Base-by-base conservation (phyloP, 331 rosid genomes). In the Erythrophleum ivorense region DNA sequence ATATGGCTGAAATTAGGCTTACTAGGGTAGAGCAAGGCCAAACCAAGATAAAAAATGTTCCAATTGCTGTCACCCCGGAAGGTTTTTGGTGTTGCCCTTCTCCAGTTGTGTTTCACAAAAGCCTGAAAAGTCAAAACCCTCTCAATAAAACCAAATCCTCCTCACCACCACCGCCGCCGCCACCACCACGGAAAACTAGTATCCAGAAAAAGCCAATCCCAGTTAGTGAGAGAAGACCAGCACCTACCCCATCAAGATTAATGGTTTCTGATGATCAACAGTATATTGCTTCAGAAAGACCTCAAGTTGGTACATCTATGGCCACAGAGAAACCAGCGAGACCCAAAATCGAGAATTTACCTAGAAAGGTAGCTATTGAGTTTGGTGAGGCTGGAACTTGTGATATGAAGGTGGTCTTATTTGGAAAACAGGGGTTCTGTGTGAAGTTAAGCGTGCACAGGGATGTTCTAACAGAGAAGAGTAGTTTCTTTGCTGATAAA, bases 11-110 rank as follows among this genome's bases (percentile, higher is more conserved):
- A 84, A 79, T 93, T 85, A 91, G 91, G 87, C 74, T 88, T 76
- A 79, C 87, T 29, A 83, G 94, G 82, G 84, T 90, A 76, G 92
- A 93, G 69, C 92, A 88, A 89, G 94, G 93, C 79, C 96, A 90
- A 77, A 80, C 94, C 70, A 93, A 91, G 94, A 85, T 93, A 79
- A 91, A 84, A 79, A 95, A 86, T 89, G 98, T 95, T 83, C 98
- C 98, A 41, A 93, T 95, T 83, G 98, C 98, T 62, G 97, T 95
- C 34, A 95, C 98, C 60, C 98, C 98, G 10, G 98, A 95, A 89
- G 99, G 98, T 7, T 95, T 95, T 79, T 95, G 99, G 99, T 95
- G 99, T 76, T 95, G 99, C 67, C 99, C 99, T 88, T 93, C 99
- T 19, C 99, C 99, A 78, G 97, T 90, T 79, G 98, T 83, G 87